Base-by-base conservation (phyloP, 2,329 filamentous ascomycete genomes). In the Apiospora marii region DNA sequence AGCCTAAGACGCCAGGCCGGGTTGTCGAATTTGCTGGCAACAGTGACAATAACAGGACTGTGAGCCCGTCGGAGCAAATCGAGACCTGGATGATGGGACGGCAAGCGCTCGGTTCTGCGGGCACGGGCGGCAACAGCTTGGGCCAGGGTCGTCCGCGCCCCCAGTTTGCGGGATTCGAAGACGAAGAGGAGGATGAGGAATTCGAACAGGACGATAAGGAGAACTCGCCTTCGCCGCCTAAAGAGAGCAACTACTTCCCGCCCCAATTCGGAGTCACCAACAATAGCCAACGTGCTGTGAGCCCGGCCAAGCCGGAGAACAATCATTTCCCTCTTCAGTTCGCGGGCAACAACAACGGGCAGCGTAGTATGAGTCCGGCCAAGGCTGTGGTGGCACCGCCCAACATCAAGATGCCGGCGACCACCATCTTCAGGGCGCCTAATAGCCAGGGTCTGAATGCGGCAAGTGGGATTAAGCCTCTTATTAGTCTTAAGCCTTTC, bases 1-100 rank as follows among this genome's bases (percentile, higher is more conserved):
- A 91, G 76, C 85, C 87, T 4, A 89, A 85, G 74, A 90, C 87
- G 2, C 88, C 87, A 0, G 89, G 89, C 5, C 85, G 87, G 0
- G 87, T 90, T 0, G 89, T 91, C 19, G 88, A 89, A 72, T 91
- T 90, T 74, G 87, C 86, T 0, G 87, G 85, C 79, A 87, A 83
- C 10, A 37, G 34, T 22, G 16, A 22, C 2, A 87, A 83, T 10
- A 61, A 61, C 3, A n/a, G 53, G 77, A 85, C 85, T 0, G 79
- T 87, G 8, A 87, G 86, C 4, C 86, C 87, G 0, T 76, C 83
- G 1, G 82, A 84, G 13, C 84, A 87, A 74, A 83, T 82, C 3
- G 78, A 82, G 75, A 74, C 73, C 4, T 76, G 74, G 4, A 75
- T 74, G 22, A 75, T 77, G 24, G 72, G 75, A 5, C 77, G 77